A percentile compares a stretch with the other conserved stretches of the same genome.
These are phyloP conservation scores for Neopestalotiopsis sp. DNA, from an alignment of 2,329 filamentous ascomycete species.

Conservation along the genomic window DNA sequence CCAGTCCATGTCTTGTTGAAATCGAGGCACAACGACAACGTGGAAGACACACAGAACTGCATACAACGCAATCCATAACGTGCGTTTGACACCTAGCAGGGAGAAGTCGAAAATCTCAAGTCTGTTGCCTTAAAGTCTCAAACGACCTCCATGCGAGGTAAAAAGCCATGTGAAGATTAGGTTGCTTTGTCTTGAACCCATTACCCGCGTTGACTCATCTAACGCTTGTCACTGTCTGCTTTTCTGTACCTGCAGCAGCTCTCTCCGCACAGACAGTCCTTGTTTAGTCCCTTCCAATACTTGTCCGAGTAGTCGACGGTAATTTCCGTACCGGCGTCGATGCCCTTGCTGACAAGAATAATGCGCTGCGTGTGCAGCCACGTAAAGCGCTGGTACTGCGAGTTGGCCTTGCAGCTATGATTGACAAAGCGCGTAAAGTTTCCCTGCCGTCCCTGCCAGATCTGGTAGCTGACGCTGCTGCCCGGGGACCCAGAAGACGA, in stretches of 20 bases:
- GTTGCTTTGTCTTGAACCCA: too few species aligned
- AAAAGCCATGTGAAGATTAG: too few species aligned
- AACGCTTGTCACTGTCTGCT: background rate
- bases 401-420: conserved; percentile 63
- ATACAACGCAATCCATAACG: too few species aligned
- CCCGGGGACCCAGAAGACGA: conserved; percentile 21
- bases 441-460: conserved; percentile 60
- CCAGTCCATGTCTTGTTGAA: too few species aligned
- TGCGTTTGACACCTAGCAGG: too few species aligned
- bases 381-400: conserved; percentile 61
- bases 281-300: conserved; percentile 62
- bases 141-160: too few species aligned
- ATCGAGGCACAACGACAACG: too few species aligned
- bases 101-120: too few species aligned
- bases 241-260: conserved; percentile 51
- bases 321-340: conserved; percentile 58
- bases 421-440: conserved; percentile 66
- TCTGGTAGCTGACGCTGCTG: conserved; percentile 50
- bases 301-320: conserved; percentile 64
- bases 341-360: conserved; percentile 60
- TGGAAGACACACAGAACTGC: too few species aligned
- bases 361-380: conserved; percentile 62
- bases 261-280: conserved; percentile 60
- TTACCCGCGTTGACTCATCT: background rate
- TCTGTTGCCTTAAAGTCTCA: too few species aligned